Percentiles rank a stretch among this genome's conserved stretches.
phyloP scores from a whole-genome alignment of 306 rosid species.

The Cercis canadensis region DNA sequence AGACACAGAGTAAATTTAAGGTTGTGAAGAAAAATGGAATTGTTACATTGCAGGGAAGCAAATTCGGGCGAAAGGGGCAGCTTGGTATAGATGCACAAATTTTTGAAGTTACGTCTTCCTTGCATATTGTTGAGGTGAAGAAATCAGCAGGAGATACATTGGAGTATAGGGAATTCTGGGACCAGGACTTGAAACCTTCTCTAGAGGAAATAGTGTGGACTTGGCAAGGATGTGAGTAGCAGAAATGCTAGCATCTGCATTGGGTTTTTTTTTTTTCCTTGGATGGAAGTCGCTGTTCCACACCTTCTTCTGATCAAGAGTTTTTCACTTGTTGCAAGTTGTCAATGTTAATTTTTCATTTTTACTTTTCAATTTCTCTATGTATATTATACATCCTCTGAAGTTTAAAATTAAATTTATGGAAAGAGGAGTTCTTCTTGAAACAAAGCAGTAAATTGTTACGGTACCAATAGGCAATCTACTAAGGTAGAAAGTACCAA shows the following conservation, averaged over 20 bases:
- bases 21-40: constrained; percentile 55
- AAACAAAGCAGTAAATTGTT: too few species aligned
- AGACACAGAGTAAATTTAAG: constrained; percentile 51
- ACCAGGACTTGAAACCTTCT: constrained; percentile 56
- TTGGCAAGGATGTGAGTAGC: constrained; percentile 58
- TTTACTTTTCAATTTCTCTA: neutral
- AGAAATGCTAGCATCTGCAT: constrained; percentile 8
- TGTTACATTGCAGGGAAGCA: constrained; percentile 59
- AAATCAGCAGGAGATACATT: constrained; percentile 72
- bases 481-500: too few species aligned
- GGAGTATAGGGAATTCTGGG: constrained; percentile 57
- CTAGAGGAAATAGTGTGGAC: constrained; percentile 66
- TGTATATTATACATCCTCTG: neutral
- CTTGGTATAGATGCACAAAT: constrained; percentile 73
- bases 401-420: too few species aligned
- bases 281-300: constrained; percentile 7
- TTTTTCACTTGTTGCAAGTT: neutral
- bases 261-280: constrained; percentile 20
- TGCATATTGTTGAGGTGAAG: constrained; percentile 66
- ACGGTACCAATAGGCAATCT: too few species aligned
- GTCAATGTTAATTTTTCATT: neutral
- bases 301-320: constrained; percentile 2
- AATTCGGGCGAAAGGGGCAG: constrained; percentile 54
- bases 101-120: constrained; percentile 65
- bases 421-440: too few species aligned